These are phyloP conservation scores for Begonia peltatifolia DNA, from an alignment of 306 rosid genomes.

Conservation along the genomic window DNA sequence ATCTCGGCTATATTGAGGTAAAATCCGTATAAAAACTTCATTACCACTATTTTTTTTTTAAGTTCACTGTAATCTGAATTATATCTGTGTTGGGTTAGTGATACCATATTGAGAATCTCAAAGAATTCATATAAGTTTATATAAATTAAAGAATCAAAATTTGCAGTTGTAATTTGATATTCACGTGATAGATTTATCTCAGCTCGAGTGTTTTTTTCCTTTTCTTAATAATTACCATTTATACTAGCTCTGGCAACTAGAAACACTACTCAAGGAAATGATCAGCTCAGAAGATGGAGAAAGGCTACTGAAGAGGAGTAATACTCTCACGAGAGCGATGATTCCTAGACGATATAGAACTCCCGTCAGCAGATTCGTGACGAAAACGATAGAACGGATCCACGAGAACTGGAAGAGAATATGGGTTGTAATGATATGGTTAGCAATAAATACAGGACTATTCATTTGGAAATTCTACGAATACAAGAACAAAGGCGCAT, in stretches of 20 bases:
- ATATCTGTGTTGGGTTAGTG: too few species aligned
- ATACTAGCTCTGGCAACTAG: constrained; percentile 75
- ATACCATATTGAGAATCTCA: too few species aligned
- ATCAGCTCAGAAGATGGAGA: constrained; percentile 26
- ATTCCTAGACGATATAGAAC: constrained; percentile 58
- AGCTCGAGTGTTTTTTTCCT: too few species aligned
- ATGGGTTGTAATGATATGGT: constrained; percentile 55
- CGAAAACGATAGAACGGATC: constrained; percentile 17
- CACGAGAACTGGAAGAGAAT: constrained; percentile 62
- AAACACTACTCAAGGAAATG: constrained; percentile 57
- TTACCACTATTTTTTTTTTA: too few species aligned
- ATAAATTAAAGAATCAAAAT: too few species aligned
- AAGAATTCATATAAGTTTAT: too few species aligned
- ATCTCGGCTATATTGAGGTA: constrained; percentile 81
- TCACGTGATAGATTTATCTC: neutral
- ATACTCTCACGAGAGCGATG: constrained; percentile 47
- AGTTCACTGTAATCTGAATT: too few species aligned
- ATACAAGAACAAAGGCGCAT: constrained; percentile 32
- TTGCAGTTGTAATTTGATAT: neutral
- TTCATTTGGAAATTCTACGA: constrained; percentile 49
- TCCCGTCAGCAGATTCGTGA: constrained; percentile 21
- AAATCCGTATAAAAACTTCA: neutral
- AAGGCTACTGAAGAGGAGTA: constrained; percentile 10
- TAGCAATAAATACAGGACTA: constrained; percentile 36
- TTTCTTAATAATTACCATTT: too few species aligned